A percentile compares a stretch with the other conserved stretches of the same genome.
phyloP scores from a whole-genome alignment of 441 rosid genomes.

The Populus hybrid region DNA sequence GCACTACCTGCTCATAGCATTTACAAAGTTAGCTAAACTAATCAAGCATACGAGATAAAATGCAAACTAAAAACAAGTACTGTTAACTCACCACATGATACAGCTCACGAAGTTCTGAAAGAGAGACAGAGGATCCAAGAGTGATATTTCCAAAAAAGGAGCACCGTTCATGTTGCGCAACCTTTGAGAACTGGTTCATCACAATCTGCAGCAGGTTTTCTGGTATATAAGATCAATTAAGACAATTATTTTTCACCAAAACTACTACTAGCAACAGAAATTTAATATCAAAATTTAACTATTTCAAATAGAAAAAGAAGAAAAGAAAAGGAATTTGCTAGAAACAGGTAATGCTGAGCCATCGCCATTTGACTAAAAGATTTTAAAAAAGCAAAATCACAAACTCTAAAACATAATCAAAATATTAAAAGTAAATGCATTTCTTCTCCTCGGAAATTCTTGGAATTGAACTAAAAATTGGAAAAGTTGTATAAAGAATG shows the following conservation, averaged over 20 bases:
- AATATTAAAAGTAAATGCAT: neutral
- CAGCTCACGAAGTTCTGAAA: conserved; percentile 72
- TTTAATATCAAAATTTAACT: neutral
- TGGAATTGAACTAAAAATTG: no score
- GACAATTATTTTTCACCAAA: conserved; percentile 8
- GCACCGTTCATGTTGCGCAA: conserved; percentile 57
- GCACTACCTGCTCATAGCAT: conserved; percentile 62
- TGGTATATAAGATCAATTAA: conserved; percentile 48
- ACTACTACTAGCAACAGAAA: neutral
- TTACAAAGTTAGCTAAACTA: conserved; percentile 6
- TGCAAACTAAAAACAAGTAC: neutral
- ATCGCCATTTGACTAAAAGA: neutral
- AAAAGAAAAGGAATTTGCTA: neutral
- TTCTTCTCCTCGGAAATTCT: neutral
- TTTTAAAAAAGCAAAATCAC: neutral
- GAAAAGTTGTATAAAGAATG: neutral
- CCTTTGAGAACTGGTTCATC: conserved; percentile 83
- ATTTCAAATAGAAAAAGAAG: no score
- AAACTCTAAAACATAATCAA: neutral
- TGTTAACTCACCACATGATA: conserved; percentile 57
- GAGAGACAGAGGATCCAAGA: conserved; percentile 62
- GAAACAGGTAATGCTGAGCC: neutral
- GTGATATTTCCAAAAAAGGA: conserved; percentile 72
- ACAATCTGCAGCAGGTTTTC: conserved; percentile 67
- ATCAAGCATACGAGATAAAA: neutral